Evolutionary conservation across 2,329 filamentous ascomycete species (phyloP), one percentile per base, ranked within the genome.

Genomic region (Fusarium mexicanum): DNA sequence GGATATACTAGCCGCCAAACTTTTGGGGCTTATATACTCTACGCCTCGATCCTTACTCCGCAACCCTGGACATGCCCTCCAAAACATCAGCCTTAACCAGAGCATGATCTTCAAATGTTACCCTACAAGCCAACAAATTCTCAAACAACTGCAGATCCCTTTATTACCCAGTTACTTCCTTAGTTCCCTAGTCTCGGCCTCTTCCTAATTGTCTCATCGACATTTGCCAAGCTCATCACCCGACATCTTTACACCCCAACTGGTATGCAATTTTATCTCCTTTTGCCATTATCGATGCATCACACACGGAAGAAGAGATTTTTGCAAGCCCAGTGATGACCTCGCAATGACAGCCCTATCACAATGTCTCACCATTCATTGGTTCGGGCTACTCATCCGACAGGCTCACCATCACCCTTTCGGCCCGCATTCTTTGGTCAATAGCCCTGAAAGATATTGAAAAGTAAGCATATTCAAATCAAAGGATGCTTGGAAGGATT

Each of bases 1-100:
- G 5, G 8, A 0, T 14, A 37, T 60, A 40, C 2, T 3, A 18
- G 1, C 18, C 13, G n/a, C 11, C 2, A 29, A 46, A 18, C 17
- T 44, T 35, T 13, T 5, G 0, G 2, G 0, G 0, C 0, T 0
- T 3, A 61, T 41, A 53, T 53, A 17, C 51, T 40, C 0, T 0
- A 1, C 2, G 0, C 1, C 2, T 0, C 0, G 2, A 5, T 22
- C 6, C 10, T 0, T 6, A 2, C 8, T 9, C 2, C 5, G 20
- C 8, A 40, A 40, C 14, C 24, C 3, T 2, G 4, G 31, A 18
- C 18, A 24, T 10, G 16, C 29, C 8, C n/a, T 22, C 17, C 24
- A 44, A 10, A 44, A 33, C 24, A n/a, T 26, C 59, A 54, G 31
- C 40, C 55, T 58, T 9, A 35, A 26, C 20, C 11, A 35, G 31